Base-by-base conservation (phyloP, 768 basidiomycete genomes). In the Myochromella boudieri region DNA sequence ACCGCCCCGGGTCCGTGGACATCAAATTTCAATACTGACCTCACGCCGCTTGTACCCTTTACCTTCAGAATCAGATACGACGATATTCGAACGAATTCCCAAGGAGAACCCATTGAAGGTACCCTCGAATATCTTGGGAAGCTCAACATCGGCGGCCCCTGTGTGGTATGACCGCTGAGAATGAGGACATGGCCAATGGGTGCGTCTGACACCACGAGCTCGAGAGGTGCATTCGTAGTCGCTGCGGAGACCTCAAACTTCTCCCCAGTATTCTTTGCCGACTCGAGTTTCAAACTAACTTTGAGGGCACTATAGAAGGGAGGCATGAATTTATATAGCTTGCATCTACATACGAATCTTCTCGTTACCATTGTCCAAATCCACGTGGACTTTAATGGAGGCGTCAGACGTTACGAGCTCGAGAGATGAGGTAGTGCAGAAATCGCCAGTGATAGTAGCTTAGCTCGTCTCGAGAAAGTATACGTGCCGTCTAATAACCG, bases 361-460 rank as follows among this genome's bases (percentile, higher is more conserved):
- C 26, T 51, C 60, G 33, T 54, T 49, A 39, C 53, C 69, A 62
- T 52, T 66, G 50, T 57, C 45, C 34, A 83, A 49, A 24, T 60
- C 66, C 20, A 81, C 71, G 14, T 60, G 55, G 1, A 66, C 65
- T 3, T 63, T 43, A 42, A 85, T 70, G 2, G 40, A 60, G 1
- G 66, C 66, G 52, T 81, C 79, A 15, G 66, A 52, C n/a, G 73
- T 72, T 11, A 51, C n/a, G 14, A 73, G 48, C 3, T 32, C 46
- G 12, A 72, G 59, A 20, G 57, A 57, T 0, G 53, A 49, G 0
- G 67, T 60, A 8, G 62, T 56, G 17, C 68, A 68, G 64, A 77
- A 81, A 25, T 51, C 56, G 8, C 83, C 83, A 2, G 50, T 48
- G 26, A 84, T 78, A 7, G 52, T 55, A 14, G 68, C 70, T 38